These are phyloP conservation scores for Cardiospermum halicacabum DNA, from an alignment of 345 rosid species.

Conservation along the genomic window DNA sequence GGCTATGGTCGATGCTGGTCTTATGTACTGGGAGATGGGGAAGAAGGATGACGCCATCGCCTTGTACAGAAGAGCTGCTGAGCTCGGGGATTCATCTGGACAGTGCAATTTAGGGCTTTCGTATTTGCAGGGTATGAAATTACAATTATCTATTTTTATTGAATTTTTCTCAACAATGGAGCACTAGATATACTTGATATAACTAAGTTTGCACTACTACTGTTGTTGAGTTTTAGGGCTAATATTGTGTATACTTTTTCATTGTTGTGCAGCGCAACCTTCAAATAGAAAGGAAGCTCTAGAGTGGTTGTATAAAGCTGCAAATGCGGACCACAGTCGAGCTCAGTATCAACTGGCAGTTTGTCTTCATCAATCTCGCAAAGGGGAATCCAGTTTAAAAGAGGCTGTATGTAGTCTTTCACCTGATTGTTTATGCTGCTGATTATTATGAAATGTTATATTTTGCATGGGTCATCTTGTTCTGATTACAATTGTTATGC, in stretches of 20 bases:
- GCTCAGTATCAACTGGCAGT: conserved; percentile 90
- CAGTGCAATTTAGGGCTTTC: conserved; percentile 84
- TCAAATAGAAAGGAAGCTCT: conserved; percentile 52
- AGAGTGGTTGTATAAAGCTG: conserved; percentile 60
- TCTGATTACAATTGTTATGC: background rate
- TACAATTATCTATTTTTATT: background rate
- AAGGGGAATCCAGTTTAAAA: conserved; percentile 42
- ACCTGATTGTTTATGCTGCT: background rate
- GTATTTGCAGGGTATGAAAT: conserved; percentile 59
- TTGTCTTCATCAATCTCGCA: conserved; percentile 68
- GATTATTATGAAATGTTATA: background rate
- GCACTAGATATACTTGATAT: background rate
- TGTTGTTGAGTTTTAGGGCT: background rate
- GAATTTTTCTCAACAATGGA: background rate
- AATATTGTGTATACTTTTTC: too few species aligned
- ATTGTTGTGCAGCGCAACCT: conserved; percentile 53
- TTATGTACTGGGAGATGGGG: conserved; percentile 80
- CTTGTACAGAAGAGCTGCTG: conserved; percentile 67
- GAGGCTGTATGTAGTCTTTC: conserved; percentile 51
- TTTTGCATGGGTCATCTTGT: background rate
- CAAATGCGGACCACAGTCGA: conserved; percentile 56
- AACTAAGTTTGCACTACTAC: background rate
- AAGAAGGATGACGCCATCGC: conserved; percentile 46
- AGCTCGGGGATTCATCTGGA: conserved; percentile 67
- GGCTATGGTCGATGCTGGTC: conserved; percentile 98